A percentile compares a stretch with the other conserved stretches of the same genome.
These are phyloP conservation scores for Berberis thunbergii DNA, from an alignment of 164 flowering plant genomes.

Conservation along the genomic window DNA sequence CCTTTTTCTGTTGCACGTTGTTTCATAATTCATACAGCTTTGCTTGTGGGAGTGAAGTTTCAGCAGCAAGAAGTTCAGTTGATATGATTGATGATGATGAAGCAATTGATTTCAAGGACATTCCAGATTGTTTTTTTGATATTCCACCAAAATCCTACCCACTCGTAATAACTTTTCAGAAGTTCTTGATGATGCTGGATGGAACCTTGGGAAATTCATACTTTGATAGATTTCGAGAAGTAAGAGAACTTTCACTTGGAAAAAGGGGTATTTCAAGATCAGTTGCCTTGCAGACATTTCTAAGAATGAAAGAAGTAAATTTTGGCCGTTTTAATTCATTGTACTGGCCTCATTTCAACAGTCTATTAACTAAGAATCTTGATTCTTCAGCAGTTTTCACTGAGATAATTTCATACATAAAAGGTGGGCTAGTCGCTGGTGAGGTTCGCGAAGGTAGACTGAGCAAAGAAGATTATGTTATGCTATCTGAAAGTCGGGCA, in stretches of 20 bases:
- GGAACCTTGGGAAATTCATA: conserved; percentile 50
- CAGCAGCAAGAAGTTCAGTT: conserved; percentile 13
- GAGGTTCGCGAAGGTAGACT: conserved; percentile 28
- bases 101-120: conserved; percentile 30
- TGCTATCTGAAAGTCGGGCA: conserved; percentile 30
- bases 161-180: conserved; percentile 58
- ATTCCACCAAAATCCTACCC: conserved; percentile 42
- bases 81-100: conserved; percentile 37
- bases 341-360: conserved; percentile 76
- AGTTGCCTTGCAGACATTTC: conserved; percentile 30
- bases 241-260: conserved; percentile 14
- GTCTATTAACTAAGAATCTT: conserved; percentile 35
- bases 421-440: conserved; percentile 40
- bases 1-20: background rate
- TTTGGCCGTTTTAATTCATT: conserved; percentile 40
- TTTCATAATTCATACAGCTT: conserved; percentile 27
- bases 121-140: conserved; percentile 47
- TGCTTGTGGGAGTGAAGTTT: conserved; percentile 17
- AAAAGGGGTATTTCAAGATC: conserved; percentile 21
- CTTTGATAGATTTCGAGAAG: conserved; percentile 40
- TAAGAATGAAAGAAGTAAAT: conserved; percentile 46
- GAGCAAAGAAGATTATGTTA: conserved; percentile 34
- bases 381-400: conserved; percentile 61
- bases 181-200: conserved; percentile 80
- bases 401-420: conserved; percentile 69